These are phyloP conservation scores for Neocucurbitaria cava DNA, from an alignment of 2,329 filamentous ascomycete species.

Conservation along the genomic window DNA sequence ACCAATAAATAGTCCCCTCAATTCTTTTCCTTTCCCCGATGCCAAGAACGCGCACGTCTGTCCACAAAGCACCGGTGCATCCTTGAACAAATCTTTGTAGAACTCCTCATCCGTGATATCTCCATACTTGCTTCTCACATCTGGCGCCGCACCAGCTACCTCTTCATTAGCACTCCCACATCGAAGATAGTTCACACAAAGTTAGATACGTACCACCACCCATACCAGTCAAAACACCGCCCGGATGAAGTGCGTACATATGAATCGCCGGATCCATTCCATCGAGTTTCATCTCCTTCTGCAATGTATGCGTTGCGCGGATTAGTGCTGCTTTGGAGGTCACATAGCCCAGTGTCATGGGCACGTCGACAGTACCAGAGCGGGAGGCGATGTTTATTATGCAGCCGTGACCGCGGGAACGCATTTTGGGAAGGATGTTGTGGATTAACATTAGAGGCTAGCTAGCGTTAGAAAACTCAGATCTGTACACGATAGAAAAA, in stretches of 20 bases:
- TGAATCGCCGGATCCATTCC: constrained; percentile 35
- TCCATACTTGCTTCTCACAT: constrained; percentile 38
- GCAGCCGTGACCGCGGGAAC: constrained; percentile 32
- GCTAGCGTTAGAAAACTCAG: not conserved
- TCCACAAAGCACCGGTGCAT: constrained; percentile 34
- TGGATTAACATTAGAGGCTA: constrained; percentile 38
- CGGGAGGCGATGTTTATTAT: constrained; percentile 42
- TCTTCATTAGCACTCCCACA: constrained; percentile 14
- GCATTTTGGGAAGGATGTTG: constrained; percentile 30
- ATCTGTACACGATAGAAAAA: no score
- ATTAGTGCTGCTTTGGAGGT: constrained; percentile 38
- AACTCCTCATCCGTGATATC: constrained; percentile 33
- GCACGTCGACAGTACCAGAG: constrained; percentile 39
- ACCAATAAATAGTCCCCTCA: constrained; percentile 38
- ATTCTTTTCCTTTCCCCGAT: constrained; percentile 34
- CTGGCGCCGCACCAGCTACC: constrained; percentile 25
- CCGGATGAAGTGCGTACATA: constrained; percentile 41
- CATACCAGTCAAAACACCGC: constrained; percentile 36
- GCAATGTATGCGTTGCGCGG: constrained; percentile 39
- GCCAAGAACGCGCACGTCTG: constrained; percentile 41
- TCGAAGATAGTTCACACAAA: no score
- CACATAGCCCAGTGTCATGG: constrained; percentile 41
- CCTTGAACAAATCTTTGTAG: constrained; percentile 37
- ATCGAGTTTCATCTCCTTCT: constrained; percentile 39
- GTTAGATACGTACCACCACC: constrained; percentile 33